Conservation (phyloP, 805 yeast genomes). For the Kurtzmaniella fragi region DNA sequence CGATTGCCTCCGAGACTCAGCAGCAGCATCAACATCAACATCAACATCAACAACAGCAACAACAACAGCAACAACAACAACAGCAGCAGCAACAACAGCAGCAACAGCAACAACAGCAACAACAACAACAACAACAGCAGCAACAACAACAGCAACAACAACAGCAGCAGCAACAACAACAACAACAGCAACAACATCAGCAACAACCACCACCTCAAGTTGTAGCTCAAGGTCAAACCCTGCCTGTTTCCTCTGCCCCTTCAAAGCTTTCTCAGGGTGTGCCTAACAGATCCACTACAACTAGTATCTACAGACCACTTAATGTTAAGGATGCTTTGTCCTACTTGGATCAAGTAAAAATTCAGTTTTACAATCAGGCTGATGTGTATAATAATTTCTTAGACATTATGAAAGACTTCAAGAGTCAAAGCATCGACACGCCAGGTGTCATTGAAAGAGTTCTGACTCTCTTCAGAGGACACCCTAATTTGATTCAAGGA, state of each 20-base stretch:
- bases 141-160: conserved; percentile 11
- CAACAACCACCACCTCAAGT: conserved; percentile 1
- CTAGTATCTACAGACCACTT: conserved; percentile 63
- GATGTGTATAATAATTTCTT: conserved; percentile 94
- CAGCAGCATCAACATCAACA: conserved; percentile 20
- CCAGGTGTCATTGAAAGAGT: conserved; percentile 98
- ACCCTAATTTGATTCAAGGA: conserved; percentile 91
- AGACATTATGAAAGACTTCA: conserved; percentile 98
- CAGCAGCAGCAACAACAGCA: conserved; percentile 13
- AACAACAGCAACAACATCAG: conserved; percentile 15
- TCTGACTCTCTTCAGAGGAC: conserved; percentile 84
- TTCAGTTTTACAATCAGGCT: conserved; percentile 86
- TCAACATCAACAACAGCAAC: conserved; percentile 8
- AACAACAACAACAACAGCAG: conserved; percentile 12
- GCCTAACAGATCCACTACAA: conserved; percentile 37
- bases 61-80: conserved; percentile 10
- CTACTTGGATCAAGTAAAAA: conserved; percentile 91
- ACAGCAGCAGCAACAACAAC: conserved; percentile 11
- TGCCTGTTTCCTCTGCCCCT: conserved; percentile 1
- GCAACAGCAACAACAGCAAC: conserved; percentile 11
- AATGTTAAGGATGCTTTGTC: conserved; percentile 95
- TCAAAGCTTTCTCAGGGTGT: conserved; percentile 24
- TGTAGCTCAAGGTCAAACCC: conserved; percentile 2
- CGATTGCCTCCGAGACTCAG: conserved; percentile 16
- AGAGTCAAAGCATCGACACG: conserved; percentile 91